These are phyloP conservation scores for Silene latifolia DNA, from an alignment of 148 eudicot species.

Conservation along the genomic window DNA sequence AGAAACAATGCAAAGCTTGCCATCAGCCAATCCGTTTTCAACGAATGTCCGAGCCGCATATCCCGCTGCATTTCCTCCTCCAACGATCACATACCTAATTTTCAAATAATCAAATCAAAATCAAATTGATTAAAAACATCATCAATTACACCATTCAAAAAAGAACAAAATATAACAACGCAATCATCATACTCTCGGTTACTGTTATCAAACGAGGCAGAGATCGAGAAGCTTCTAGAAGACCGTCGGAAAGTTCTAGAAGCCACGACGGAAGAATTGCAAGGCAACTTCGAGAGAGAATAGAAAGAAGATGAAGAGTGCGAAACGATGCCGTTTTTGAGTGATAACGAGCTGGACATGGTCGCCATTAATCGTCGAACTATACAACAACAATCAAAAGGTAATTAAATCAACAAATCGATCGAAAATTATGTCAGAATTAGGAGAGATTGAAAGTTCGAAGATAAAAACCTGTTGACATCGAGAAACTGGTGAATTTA, in stretches of 20 bases:
- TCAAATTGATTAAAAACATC: conserved; percentile 2
- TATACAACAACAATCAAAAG: conserved; percentile 20
- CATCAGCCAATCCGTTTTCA: conserved; percentile 86
- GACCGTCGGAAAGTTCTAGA: conserved; percentile 38
- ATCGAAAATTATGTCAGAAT: neutral
- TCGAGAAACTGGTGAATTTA: neutral
- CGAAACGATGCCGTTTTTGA: conserved; percentile 58
- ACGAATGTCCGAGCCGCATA: conserved; percentile 91
- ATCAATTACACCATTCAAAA: neutral
- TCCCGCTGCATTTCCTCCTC: conserved; percentile 98
- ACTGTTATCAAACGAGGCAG: conserved; percentile 72
- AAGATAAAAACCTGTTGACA: conserved; percentile 39
- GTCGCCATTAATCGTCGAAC: conserved; percentile 60
- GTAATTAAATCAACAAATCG: neutral
- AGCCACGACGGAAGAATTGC: conserved; percentile 22
- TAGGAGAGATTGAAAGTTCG: neutral
- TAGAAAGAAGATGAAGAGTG: conserved; percentile 43
- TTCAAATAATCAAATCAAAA: conserved; percentile 6
- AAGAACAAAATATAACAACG: neutral
- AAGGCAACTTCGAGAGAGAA: conserved; percentile 31
- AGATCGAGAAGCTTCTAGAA: conserved; percentile 39
- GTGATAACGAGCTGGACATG: conserved; percentile 40
- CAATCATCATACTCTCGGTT: conserved; percentile 64
- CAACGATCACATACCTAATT: conserved; percentile 83
- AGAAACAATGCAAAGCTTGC: conserved; percentile 87